phyloP scores from a whole-genome alignment of 805 yeast genomes.

The Suhomyces kilbournensis region DNA sequence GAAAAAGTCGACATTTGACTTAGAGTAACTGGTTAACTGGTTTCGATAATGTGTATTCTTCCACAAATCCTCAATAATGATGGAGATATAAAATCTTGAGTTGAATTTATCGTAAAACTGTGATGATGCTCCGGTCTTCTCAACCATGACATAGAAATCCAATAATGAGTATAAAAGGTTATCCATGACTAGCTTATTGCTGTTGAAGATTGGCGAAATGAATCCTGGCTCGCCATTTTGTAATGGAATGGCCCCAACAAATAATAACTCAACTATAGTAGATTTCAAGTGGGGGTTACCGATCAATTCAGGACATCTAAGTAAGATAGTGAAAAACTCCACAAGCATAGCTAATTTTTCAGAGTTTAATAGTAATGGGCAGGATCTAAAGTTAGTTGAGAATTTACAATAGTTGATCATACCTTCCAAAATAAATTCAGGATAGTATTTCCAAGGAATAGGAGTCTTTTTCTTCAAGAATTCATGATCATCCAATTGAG shows the following conservation, averaged over 20 bases:
- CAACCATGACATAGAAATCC: constrained; percentile 91
- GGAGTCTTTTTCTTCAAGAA: constrained; percentile 65
- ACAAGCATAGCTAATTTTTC: constrained; percentile 56
- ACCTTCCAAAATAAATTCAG: constrained; percentile 85
- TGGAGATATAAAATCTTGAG: constrained; percentile 81
- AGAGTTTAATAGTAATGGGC: constrained; percentile 54
- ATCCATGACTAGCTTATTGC: constrained; percentile 57
- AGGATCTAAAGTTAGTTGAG: constrained; percentile 51
- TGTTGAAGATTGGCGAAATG: constrained; percentile 61
- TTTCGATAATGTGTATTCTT: constrained; percentile 61
- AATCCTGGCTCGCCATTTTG: constrained; percentile 66
- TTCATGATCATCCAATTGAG: constrained; percentile 74
- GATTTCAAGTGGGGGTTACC: constrained; percentile 94
- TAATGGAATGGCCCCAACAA: constrained; percentile 64
- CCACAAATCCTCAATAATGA: constrained; percentile 82
- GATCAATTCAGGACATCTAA: constrained; percentile 80
- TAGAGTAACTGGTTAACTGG: constrained; percentile 68
- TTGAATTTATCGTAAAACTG: constrained; percentile 97
- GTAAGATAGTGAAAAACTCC: constrained; percentile 67
- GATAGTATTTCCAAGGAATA: constrained; percentile 73
- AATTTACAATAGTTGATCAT: constrained; percentile 67
- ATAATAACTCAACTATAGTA: constrained; percentile 74
- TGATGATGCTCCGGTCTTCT: constrained; percentile 90
- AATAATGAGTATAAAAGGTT: constrained; percentile 78
- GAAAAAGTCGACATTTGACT: constrained; percentile 73